Evolutionary conservation across 2,329 filamentous ascomycete genomes (phyloP).

Genomic region (Fusarium sp.): DNA sequence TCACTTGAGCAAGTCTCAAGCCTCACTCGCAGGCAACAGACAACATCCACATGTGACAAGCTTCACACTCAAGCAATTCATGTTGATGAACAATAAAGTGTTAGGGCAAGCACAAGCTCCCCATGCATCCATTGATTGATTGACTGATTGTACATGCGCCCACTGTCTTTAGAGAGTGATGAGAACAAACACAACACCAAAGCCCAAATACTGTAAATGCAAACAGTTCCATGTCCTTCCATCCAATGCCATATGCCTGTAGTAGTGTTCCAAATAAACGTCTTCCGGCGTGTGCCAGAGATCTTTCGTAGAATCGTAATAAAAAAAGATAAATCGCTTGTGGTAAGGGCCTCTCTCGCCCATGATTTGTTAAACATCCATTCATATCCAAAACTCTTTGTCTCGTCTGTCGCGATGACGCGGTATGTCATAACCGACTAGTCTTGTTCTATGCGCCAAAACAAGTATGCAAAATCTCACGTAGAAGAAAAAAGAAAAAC

Average conservation of each 20-base stretch:
- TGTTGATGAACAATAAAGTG: background rate
- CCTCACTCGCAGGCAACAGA: background rate
- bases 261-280: background rate
- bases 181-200: background rate
- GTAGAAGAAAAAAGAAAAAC: conserved; percentile 4
- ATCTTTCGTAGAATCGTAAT: conserved; percentile 13
- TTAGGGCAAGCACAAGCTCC: conserved; percentile 4
- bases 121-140: conserved; percentile 8
- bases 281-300: conserved; percentile 5
- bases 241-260: conserved; percentile 36
- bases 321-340: conserved; percentile 28
- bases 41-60: background rate
- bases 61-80: too few species aligned
- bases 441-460: conserved; percentile 21
- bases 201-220: conserved; percentile 14
- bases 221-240: conserved; percentile 35
- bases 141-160: conserved; percentile 13
- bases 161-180: background rate
- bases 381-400: conserved; percentile 19
- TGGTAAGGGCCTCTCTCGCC: conserved; percentile 17
- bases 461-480: conserved; percentile 18
- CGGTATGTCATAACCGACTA: conserved; percentile 2
- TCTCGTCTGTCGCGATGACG: conserved; percentile 19
- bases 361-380: conserved; percentile 26
- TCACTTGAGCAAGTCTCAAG: background rate